Conservation (phyloP, 306 rosid genomes). For the Argentina anserina region DNA sequence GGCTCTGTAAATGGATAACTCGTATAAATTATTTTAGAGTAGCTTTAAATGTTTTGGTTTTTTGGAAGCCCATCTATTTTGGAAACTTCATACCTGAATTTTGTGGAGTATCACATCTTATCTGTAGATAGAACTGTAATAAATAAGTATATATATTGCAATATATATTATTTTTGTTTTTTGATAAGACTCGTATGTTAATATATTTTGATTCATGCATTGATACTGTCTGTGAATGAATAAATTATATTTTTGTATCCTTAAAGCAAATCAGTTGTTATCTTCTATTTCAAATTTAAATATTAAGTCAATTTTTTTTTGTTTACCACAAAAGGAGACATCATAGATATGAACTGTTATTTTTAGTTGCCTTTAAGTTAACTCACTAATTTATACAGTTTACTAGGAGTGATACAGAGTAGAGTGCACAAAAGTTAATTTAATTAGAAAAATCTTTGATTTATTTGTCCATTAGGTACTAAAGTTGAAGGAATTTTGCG, state of each 20-base stretch:
- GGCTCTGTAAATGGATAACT: not conserved
- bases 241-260: not conserved
- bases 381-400: not conserved
- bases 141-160: not conserved
- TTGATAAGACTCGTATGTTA: not conserved
- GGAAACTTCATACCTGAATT: not conserved
- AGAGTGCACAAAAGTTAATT: not conserved
- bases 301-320: not conserved
- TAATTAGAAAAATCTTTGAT: not conserved
- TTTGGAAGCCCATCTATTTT: not conserved
- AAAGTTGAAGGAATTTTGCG: slow-evolving; percentile 90
- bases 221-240: not conserved
- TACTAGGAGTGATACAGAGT: not conserved
- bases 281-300: not conserved
- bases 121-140: not conserved
- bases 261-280: not conserved
- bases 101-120: not conserved
- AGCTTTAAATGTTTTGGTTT: not conserved
- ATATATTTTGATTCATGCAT: not conserved
- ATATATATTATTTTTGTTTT: too few relatives aligned
- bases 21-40: not conserved
- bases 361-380: slow-evolving; percentile 1
- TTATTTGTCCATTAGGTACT: slow-evolving; percentile 45
- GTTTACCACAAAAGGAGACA: not conserved
- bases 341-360: not conserved